These are phyloP conservation scores for Fusarium siculi DNA, from an alignment of 2,329 filamentous ascomycete genomes.

Conservation along the genomic window DNA sequence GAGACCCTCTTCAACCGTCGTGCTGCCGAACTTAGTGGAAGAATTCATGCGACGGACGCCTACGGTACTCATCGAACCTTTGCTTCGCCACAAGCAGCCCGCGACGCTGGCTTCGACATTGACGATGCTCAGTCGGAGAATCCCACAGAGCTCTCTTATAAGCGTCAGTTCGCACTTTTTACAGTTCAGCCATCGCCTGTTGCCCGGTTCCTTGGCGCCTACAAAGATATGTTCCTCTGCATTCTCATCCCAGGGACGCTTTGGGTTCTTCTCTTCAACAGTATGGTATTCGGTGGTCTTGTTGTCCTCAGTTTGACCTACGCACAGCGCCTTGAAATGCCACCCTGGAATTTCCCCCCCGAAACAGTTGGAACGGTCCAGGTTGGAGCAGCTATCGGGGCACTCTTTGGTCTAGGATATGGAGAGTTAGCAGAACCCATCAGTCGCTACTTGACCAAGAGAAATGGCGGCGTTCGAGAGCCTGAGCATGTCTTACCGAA, in stretches of 20 bases:
- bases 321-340: neutral
- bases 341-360: neutral
- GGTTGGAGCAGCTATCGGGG: neutral
- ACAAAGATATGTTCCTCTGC: neutral
- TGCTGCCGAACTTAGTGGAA: neutral
- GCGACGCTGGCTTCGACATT: neutral
- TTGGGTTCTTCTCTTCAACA: neutral
- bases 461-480: neutral
- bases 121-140: neutral
- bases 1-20: neutral
- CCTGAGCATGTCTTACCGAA: neutral
- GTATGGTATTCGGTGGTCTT: neutral
- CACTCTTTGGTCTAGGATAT: neutral
- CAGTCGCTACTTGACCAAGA: neutral
- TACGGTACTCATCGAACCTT: neutral
- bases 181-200: neutral
- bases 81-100: accelerated
- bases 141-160: neutral
- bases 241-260: neutral
- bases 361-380: neutral
- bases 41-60: neutral
- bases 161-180: neutral
- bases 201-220: neutral
- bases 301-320: neutral
- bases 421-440: neutral